Evolutionary conservation across 108 stramenopile species (phyloP).

Genomic region (Conticribra weissflogii): DNA sequence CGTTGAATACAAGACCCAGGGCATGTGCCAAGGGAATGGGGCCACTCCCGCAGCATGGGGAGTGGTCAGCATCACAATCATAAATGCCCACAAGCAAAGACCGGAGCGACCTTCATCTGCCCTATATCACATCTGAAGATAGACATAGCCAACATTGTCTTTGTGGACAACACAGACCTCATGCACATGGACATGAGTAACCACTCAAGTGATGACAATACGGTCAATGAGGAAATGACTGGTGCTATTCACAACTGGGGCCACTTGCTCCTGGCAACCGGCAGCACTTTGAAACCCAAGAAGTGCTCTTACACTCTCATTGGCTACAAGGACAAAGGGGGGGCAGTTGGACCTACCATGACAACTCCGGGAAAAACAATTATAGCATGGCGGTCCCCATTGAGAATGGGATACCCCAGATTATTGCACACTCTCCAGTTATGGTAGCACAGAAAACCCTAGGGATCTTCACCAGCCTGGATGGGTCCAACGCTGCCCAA

Average conservation of each 20-base stretch:
- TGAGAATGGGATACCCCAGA: too few relatives aligned
- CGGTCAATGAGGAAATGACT: background rate
- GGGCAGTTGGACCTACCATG: conserved; percentile 6
- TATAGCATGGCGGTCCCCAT: conserved; percentile 10
- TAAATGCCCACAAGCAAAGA: too few relatives aligned
- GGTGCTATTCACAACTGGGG: conserved; percentile 16
- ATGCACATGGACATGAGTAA: too few relatives aligned
- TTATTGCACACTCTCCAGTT: too few relatives aligned
- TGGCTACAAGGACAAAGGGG: too few relatives aligned
- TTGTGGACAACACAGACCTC: conserved; percentile 11
- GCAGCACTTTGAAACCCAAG: conserved; percentile 6
- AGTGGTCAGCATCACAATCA: too few relatives aligned
- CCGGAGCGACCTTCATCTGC: background rate
- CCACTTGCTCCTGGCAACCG: background rate
- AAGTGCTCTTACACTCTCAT: conserved; percentile 20
- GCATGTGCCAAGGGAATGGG: conserved; percentile 15
- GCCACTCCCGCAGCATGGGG: too few relatives aligned
- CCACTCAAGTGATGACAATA: background rate
- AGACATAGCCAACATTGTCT: background rate
- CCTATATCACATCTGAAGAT: background rate
- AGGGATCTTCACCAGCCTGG: too few relatives aligned
- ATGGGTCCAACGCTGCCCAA: too few relatives aligned
- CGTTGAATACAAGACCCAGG: conserved; percentile 9
- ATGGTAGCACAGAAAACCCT: too few relatives aligned
- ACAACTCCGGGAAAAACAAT: background rate